phyloP scores from a whole-genome alignment of 1,139 yeast species.

The Pichia sp. region DNA sequence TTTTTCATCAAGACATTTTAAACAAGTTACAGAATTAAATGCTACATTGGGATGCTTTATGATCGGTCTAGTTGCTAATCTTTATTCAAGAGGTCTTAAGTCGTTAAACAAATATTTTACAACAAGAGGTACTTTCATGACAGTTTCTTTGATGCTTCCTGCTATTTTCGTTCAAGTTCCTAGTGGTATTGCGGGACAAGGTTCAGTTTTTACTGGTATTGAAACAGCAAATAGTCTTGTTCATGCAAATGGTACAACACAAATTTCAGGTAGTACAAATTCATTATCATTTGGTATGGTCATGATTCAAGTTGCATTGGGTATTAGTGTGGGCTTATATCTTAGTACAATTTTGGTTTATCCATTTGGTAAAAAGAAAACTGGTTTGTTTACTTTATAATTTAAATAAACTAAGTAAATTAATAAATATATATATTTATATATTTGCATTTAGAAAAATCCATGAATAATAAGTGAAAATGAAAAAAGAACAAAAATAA shows the following conservation, averaged over 20 bases:
- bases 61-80: slow-evolving; percentile 82
- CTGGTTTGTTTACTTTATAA: slow-evolving; percentile 78
- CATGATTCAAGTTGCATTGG: slow-evolving; percentile 90
- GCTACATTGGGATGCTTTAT: slow-evolving; percentile 87
- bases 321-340: slow-evolving; percentile 88
- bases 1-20: slow-evolving; percentile 71
- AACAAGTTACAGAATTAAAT: slow-evolving; percentile 70
- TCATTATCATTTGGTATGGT: slow-evolving; percentile 65
- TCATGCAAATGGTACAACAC: slow-evolving; percentile 25
- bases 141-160: slow-evolving; percentile 92
- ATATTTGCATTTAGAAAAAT: no score
- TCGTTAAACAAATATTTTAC: slow-evolving; percentile 21
- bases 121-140: slow-evolving; percentile 51
- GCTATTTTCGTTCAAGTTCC: slow-evolving; percentile 95
- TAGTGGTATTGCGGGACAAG: slow-evolving; percentile 86
- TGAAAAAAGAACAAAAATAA: neutral
- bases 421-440: no score
- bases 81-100: slow-evolving; percentile 79
- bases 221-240: slow-evolving; percentile 68
- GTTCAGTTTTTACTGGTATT: slow-evolving; percentile 75
- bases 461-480: neutral
- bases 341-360: slow-evolving; percentile 85
- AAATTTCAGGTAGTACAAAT: slow-evolving; percentile 25
- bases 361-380: slow-evolving; percentile 83
- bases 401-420: neutral